Conservation (phyloP, 2,329 filamentous ascomycete species). For the Xylaria sp. region DNA sequence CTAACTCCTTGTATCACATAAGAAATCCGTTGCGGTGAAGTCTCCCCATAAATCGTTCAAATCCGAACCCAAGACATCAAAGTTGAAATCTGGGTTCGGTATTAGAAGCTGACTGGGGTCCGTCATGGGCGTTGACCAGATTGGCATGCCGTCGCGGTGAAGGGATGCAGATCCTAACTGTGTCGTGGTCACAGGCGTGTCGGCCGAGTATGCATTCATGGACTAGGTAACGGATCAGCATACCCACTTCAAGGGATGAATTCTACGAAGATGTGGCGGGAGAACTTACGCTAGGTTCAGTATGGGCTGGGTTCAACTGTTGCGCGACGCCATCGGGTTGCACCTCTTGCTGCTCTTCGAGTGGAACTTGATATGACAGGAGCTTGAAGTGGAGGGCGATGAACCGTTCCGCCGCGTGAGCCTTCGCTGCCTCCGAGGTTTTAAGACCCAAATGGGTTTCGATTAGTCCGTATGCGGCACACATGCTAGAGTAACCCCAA, state of each 20-base stretch:
- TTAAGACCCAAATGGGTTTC: constrained; percentile 70
- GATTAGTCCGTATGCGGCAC: constrained; percentile 67
- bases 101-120: constrained; percentile 51
- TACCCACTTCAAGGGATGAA: background rate
- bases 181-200: constrained; percentile 38
- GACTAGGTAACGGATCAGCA: constrained; percentile 53
- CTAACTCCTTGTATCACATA: constrained; percentile 21
- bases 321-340: constrained; percentile 41
- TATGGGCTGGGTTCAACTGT: constrained; percentile 42
- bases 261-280: background rate
- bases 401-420: constrained; percentile 68
- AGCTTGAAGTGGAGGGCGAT: constrained; percentile 69
- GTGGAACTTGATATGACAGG: constrained; percentile 64
- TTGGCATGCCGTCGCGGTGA: constrained; percentile 45
- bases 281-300: constrained; percentile 50
- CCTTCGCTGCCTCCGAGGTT: constrained; percentile 67
- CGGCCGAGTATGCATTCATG: constrained; percentile 56
- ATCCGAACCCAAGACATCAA: constrained; percentile 65
- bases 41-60: constrained; percentile 68
- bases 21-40: constrained; percentile 43
- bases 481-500: constrained; percentile 73
- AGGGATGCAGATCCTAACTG: constrained; percentile 42
- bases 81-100: constrained; percentile 64
- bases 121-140: constrained; percentile 49
- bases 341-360: constrained; percentile 51